phyloP scores from a whole-genome alignment of 2,329 filamentous ascomycete genomes.

The Pseudogymnoascus sp. region DNA sequence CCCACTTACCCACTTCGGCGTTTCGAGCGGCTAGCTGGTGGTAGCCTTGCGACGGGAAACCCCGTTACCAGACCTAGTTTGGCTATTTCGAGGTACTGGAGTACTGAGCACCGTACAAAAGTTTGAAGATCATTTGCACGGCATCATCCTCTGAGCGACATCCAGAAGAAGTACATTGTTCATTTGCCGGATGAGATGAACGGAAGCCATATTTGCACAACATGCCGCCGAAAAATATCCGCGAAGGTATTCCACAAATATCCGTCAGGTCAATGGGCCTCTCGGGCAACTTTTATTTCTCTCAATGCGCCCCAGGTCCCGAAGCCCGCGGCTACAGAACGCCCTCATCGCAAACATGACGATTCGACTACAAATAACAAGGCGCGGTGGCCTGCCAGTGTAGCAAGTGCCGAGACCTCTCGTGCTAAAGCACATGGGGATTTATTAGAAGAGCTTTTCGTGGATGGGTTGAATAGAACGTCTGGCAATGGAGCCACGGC shows the following conservation, averaged over 20 bases:
- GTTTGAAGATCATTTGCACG: not conserved
- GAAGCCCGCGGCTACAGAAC: not conserved
- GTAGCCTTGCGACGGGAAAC: slow-evolving; percentile 3
- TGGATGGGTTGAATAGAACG: slow-evolving; percentile 20
- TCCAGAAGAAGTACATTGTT: not conserved
- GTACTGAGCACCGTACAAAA: not conserved
- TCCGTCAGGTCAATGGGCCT: slow-evolving; percentile 18
- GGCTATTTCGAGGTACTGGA: not conserved
- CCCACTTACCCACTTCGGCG: not conserved
- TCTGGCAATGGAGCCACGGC: not conserved
- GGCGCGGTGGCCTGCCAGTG: not conserved
- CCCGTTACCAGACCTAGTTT: not conserved
- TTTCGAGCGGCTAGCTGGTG: not conserved
- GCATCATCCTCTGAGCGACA: not conserved
- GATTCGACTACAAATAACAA: not conserved
- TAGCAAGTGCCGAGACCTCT: not conserved
- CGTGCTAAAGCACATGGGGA: slow-evolving; percentile 16
- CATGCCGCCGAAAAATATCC: slow-evolving; percentile 23
- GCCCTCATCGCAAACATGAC: not conserved
- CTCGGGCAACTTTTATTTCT: slow-evolving; percentile 24
- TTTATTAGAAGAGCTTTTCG: slow-evolving; percentile 28
- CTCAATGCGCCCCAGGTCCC: slow-evolving; percentile 17
- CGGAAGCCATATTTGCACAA: slow-evolving; percentile 23
- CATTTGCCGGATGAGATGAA: slow-evolving; percentile 20
- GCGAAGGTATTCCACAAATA: slow-evolving; percentile 14